Evolutionary conservation across 441 rosid species (phyloP), one percentile per base, ranked within the genome.

Genomic region (Populus hybrid): DNA sequence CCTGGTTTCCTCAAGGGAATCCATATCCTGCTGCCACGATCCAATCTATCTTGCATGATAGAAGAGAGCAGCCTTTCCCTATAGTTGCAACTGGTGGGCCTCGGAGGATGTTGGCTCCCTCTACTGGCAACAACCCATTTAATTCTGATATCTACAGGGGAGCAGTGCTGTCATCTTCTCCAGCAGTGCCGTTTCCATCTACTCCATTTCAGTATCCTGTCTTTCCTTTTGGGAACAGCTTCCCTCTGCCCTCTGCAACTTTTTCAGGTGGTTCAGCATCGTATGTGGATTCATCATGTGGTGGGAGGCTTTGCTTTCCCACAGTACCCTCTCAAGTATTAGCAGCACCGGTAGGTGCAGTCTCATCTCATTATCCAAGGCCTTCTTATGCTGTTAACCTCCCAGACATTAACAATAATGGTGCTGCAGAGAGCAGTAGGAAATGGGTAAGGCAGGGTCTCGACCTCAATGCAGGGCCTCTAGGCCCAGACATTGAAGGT

Each of bases 1-100:
- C 92, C 64, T 89, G 97, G 97, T 87, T 92, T 77, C 84, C 95
- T 66, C 77, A 84, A 29, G 88, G 83, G 73, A 89, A 80, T 82
- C 68, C 81, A 11, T 90, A 85, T 76, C 76, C 97, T 67, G 87
- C 91, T 68, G 86, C 89, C 71, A 72, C 92, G 3, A 80, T 90
- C 74, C 97, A 90, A 76, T 86, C 89, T 72, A 73, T 88, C 61
- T 74, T 90, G 81, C 85, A 94, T 69, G 92, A 85, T 28, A 29
- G 31, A 29, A 82, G 95, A 26, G 98, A 93, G 64, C 97, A 87
- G 76, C 82, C 93, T 75, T 88, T 89, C 73, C 88, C 94, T 36
- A 50, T 90, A 64, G 85, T 91, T 75, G 79, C 90, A 36, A 82
- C 85, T 73, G 93, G 86, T 26, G 90, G 78, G 29, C 79, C 83